Conservation (phyloP, 2,329 filamentous ascomycete genomes). For the Penicillium sp. region DNA sequence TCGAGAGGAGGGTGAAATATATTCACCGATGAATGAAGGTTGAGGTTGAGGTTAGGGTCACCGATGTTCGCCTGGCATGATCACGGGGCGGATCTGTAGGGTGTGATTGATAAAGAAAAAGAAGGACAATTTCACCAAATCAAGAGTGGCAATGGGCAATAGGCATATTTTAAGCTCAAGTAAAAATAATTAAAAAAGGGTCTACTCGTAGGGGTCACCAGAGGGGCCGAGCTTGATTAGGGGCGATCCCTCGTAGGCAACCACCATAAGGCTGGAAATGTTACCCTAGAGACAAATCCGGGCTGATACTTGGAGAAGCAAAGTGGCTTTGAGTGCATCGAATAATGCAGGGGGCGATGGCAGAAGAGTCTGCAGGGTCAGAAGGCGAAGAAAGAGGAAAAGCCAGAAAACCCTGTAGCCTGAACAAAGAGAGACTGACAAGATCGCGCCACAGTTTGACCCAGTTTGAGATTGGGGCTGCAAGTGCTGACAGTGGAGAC, state of each 20-base stretch:
- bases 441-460: background rate
- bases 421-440: background rate
- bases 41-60: background rate
- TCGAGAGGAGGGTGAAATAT: background rate
- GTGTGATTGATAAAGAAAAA: background rate
- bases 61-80: constrained; percentile 5
- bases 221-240: constrained; percentile 9
- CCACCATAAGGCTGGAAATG: background rate
- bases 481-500: background rate
- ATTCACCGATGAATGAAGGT: background rate
- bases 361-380: background rate
- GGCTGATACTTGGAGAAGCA: background rate
- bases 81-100: background rate
- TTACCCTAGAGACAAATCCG: background rate
- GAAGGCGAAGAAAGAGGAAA: background rate
- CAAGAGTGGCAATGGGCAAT: constrained; percentile 9
- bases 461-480: background rate
- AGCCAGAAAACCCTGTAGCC: background rate
- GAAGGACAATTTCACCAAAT: background rate
- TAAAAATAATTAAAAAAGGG: constrained; percentile 5
- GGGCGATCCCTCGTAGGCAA: constrained; percentile 12
- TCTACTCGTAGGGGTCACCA: background rate
- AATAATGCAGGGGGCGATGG: background rate
- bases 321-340: background rate
- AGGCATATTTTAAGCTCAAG: constrained; percentile 23